These are phyloP conservation scores for Colletotrichum salicis DNA, from an alignment of 2,329 filamentous ascomycete genomes.

Conservation along the genomic window DNA sequence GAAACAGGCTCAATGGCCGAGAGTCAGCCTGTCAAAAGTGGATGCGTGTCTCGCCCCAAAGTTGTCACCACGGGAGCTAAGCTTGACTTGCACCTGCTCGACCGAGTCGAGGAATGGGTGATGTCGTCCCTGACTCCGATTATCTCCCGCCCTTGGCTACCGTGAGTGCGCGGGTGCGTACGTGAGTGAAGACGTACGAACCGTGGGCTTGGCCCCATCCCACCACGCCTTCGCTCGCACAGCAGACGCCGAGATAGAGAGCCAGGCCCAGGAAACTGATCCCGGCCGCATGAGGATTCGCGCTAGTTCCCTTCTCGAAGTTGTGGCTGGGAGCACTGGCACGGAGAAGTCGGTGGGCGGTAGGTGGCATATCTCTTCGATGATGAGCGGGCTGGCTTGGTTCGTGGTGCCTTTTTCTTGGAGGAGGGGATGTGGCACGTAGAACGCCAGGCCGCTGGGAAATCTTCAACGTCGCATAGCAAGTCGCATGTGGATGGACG, in stretches of 20 bases:
- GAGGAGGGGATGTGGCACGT: neutral
- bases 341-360: no score
- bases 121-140: neutral
- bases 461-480: neutral
- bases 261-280: neutral
- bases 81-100: neutral
- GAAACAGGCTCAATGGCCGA: conserved; percentile 24
- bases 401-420: neutral
- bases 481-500: neutral
- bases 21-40: neutral
- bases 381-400: neutral
- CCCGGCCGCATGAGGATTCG: neutral
- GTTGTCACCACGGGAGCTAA: conserved; percentile 5
- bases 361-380: conserved; percentile 2
- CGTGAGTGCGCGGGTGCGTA: neutral
- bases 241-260: neutral
- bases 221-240: neutral
- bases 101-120: neutral
- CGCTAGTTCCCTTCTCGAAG: conserved; percentile 27
- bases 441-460: neutral
- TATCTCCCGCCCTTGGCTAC: conserved; percentile 13
- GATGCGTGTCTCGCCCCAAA: conserved; percentile 7
- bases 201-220: neutral
- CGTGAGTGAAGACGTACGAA: neutral
- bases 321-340: conserved; percentile 6